phyloP scores from a whole-genome alignment of 169 alveolate genomes.

The Plasmodium sp. region DNA sequence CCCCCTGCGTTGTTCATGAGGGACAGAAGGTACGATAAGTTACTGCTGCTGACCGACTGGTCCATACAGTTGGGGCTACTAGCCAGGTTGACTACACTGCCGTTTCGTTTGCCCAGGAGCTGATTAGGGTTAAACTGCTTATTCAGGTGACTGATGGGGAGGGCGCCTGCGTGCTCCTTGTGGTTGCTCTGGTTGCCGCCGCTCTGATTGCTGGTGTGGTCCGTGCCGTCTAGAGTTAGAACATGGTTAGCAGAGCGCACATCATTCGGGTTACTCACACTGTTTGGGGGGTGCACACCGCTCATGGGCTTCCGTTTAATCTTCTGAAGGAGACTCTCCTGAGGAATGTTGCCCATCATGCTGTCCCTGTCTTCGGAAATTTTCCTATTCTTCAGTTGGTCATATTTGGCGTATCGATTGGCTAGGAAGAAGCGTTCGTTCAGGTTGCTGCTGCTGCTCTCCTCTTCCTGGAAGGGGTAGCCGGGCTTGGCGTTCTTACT shows the following conservation, averaged over 20 bases:
- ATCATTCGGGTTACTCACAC: neutral
- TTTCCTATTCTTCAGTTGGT: neutral
- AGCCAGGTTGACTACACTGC: neutral
- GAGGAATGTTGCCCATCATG: neutral
- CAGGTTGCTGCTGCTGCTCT: neutral
- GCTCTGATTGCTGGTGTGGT: neutral
- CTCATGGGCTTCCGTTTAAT: constrained; percentile 13
- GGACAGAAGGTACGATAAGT: neutral
- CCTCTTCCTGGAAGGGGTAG: neutral
- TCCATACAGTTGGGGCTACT: neutral
- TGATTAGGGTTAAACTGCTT: neutral
- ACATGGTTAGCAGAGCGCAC: neutral
- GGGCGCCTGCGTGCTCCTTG: neutral
- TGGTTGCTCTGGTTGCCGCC: neutral
- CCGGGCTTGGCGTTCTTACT: neutral
- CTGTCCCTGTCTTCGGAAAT: neutral
- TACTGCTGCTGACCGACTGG: neutral
- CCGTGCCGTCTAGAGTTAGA: neutral
- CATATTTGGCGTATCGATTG: neutral
- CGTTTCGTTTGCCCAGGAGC: neutral
- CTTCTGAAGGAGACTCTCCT: constrained; percentile 47
- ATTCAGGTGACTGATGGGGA: neutral
- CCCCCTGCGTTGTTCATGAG: neutral
- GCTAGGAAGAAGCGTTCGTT: neutral
- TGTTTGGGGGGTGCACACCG: neutral